Conservation (phyloP, 2,329 filamentous ascomycete species). For the Neocatenulostroma microsporum region DNA sequence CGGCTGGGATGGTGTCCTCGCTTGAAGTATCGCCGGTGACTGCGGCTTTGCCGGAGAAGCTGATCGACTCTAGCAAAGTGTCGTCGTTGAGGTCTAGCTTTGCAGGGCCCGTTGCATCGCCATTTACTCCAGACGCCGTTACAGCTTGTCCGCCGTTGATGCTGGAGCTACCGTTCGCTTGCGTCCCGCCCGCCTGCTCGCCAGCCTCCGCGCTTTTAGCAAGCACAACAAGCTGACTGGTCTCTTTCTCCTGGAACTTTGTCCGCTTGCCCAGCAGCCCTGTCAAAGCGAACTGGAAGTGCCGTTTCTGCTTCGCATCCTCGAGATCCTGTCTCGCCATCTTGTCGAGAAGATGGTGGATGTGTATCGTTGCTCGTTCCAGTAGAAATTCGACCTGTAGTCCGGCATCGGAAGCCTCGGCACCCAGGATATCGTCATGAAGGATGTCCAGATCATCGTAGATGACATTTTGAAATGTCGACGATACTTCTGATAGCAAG, state of each 20-base stretch:
- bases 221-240: slow-evolving; percentile 83
- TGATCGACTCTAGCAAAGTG: slow-evolving; percentile 79
- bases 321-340: slow-evolving; percentile 66
- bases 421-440: slow-evolving; percentile 35
- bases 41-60: slow-evolving; percentile 56
- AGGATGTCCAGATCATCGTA: slow-evolving; percentile 53
- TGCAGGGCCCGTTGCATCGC: slow-evolving; percentile 28
- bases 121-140: too few relatives aligned
- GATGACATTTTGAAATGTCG: slow-evolving; percentile 52
- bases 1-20: slow-evolving; percentile 49
- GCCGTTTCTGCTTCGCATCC: slow-evolving; percentile 57
- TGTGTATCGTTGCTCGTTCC: slow-evolving; percentile 75
- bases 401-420: slow-evolving; percentile 9
- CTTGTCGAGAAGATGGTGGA: slow-evolving; percentile 72
- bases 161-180: background rate
- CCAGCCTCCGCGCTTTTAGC: slow-evolving; percentile 60
- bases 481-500: slow-evolving; percentile 55
- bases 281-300: slow-evolving; percentile 73
- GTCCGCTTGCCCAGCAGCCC: slow-evolving; percentile 82
- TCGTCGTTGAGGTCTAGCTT: slow-evolving; percentile 81
- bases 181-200: slow-evolving; percentile 1
- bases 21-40: slow-evolving; percentile 38
- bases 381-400: slow-evolving; percentile 65
- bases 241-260: slow-evolving; percentile 68
- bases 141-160: slow-evolving; percentile 3